phyloP scores from a whole-genome alignment of 2,329 filamentous ascomycete genomes.

The Diaporthe sp. region DNA sequence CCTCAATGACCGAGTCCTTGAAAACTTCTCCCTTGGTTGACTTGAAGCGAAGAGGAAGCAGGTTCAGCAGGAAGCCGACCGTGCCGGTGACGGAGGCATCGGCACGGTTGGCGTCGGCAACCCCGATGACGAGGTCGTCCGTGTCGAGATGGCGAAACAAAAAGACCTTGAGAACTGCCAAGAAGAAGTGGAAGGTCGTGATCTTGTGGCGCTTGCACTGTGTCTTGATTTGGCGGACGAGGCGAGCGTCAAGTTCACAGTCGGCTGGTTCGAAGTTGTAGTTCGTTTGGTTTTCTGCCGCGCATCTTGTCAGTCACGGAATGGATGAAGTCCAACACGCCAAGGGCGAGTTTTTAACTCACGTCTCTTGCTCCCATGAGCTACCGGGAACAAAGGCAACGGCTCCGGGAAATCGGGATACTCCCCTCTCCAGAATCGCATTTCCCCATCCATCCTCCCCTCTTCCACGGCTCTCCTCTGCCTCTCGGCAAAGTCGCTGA shows the following conservation, averaged over 20 bases:
- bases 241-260: conserved; percentile 9
- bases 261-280: conserved; percentile 19
- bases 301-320: background rate
- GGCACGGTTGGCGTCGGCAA: conserved; percentile 61
- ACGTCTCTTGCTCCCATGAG: conserved; percentile 27
- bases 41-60: conserved; percentile 60
- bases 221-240: conserved; percentile 24
- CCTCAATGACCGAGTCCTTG: conserved; percentile 47
- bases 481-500: conserved; percentile 45
- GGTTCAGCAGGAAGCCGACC: conserved; percentile 64
- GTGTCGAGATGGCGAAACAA: conserved; percentile 52
- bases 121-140: conserved; percentile 61
- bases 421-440: conserved; percentile 17
- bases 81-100: conserved; percentile 51
- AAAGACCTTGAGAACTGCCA: conserved; percentile 57
- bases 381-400: conserved; percentile 23
- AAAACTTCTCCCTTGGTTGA: conserved; percentile 47
- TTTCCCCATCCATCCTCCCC: conserved; percentile 38
- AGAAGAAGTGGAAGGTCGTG: conserved; percentile 60
- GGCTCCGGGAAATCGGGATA: conserved; percentile 31
- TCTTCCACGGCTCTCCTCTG: conserved; percentile 21
- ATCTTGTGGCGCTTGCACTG: conserved; percentile 27
- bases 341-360: background rate
- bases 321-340: background rate
- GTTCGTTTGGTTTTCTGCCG: conserved; percentile 17